These are phyloP conservation scores for Leccinellum albellum DNA, from an alignment of 768 basidiomycete species.

Conservation along the genomic window DNA sequence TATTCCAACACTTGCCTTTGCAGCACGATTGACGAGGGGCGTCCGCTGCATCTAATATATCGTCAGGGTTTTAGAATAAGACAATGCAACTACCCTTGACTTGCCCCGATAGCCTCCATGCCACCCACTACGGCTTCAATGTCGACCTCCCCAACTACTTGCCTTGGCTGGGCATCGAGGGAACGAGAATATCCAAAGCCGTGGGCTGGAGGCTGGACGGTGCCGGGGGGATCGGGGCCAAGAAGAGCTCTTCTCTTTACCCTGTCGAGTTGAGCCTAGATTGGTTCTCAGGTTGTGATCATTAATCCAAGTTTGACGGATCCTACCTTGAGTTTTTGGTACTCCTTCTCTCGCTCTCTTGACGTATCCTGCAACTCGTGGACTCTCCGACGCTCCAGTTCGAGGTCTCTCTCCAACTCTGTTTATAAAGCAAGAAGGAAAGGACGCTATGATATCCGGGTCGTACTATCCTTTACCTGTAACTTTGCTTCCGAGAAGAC, in stretches of 20 bases:
- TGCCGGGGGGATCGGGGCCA: slow-evolving; percentile 32
- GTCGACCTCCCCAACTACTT: slow-evolving; percentile 33
- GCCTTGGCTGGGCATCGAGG: slow-evolving; percentile 19
- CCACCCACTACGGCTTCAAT: slow-evolving; percentile 56
- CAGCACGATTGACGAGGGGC: slow-evolving; percentile 53
- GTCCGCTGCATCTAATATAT: slow-evolving; percentile 61
- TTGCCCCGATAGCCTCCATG: slow-evolving; percentile 64
- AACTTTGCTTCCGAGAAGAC: slow-evolving; percentile 64
- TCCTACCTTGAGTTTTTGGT: slow-evolving; percentile 76
- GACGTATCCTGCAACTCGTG: slow-evolving; percentile 71
- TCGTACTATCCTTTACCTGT: slow-evolving; percentile 40
- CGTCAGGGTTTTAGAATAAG: slow-evolving; percentile 3
- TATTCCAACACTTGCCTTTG: slow-evolving; percentile 29
- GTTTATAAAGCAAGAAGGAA: slow-evolving; percentile 7
- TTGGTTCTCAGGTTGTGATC: not conserved
- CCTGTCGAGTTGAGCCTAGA: slow-evolving; percentile 72
- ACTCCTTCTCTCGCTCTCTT: slow-evolving; percentile 80
- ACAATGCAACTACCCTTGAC: not conserved
- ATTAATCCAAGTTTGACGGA: not conserved
- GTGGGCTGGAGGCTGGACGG: slow-evolving; percentile 16
- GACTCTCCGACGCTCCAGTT: slow-evolving; percentile 70
- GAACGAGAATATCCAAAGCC: slow-evolving; percentile 14
- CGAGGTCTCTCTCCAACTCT: slow-evolving; percentile 81
- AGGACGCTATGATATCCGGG: not conserved
- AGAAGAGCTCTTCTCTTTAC: slow-evolving; percentile 79